These are phyloP conservation scores for Penicillium sp. DNA, from an alignment of 2,329 filamentous ascomycete species.

Conservation along the genomic window DNA sequence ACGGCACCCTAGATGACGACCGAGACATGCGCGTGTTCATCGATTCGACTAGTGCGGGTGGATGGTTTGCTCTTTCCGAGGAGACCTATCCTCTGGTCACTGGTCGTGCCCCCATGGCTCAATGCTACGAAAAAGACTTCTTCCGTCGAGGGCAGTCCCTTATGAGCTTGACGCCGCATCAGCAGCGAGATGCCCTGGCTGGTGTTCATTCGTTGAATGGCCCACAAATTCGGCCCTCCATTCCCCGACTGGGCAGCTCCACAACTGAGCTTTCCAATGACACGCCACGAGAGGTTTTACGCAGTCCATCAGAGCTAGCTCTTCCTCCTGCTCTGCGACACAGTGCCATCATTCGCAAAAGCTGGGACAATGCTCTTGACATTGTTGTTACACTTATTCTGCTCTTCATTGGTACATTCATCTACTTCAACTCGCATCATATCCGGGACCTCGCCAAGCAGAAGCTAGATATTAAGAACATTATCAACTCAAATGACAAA, in stretches of 20 bases:
- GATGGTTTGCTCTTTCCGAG: conserved; percentile 94
- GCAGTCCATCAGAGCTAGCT: conserved; percentile 38
- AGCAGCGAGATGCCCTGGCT: conserved; percentile 63
- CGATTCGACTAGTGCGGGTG: conserved; percentile 81
- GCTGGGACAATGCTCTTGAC: conserved; percentile 48
- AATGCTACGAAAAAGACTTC: conserved; percentile 58
- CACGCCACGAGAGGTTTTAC: conserved; percentile 38
- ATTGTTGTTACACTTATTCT: conserved; percentile 45
- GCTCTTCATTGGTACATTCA: conserved; percentile 42
- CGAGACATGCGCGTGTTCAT: conserved; percentile 72
- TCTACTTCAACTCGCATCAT: conserved; percentile 46
- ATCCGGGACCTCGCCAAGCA: conserved; percentile 44
- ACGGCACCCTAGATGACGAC: conserved; percentile 47
- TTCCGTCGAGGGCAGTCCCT: conserved; percentile 39
- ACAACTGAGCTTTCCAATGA: conserved; percentile 38
- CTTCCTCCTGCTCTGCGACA: conserved; percentile 41
- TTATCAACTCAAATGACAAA: conserved; percentile 42
- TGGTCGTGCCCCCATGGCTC: conserved; percentile 61
- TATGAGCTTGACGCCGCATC: conserved; percentile 41
- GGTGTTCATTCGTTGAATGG: conserved; percentile 69
- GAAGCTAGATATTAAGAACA: conserved; percentile 48
- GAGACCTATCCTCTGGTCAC: conserved; percentile 82
- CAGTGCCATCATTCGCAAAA: conserved; percentile 47
- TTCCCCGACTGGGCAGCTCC: conserved; percentile 48
- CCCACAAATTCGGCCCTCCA: conserved; percentile 37